Evolutionary conservation across 805 yeast species (phyloP).

Genomic region (Sugiyamaella chiloensis): DNA sequence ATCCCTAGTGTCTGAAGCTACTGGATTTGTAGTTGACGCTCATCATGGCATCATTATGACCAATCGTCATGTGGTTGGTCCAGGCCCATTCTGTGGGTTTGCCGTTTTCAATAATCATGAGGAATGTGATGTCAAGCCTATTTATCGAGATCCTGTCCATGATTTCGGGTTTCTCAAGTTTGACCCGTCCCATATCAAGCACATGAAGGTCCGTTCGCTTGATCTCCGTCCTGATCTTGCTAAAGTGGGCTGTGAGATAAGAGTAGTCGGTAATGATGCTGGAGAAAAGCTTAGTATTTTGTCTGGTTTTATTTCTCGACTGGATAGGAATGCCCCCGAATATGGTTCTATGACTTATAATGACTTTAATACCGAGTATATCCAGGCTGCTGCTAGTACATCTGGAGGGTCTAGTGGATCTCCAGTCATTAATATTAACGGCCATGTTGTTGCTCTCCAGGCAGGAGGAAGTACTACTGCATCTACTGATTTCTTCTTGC

Average conservation of each 20-base stretch:
- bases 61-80: conserved; percentile 92
- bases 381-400: conserved; percentile 94
- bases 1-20: conserved; percentile 77
- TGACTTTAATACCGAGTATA: conserved; percentile 91
- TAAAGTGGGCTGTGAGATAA: conserved; percentile 85
- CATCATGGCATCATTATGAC: conserved; percentile 79
- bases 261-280: conserved; percentile 95
- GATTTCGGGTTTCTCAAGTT: conserved; percentile 88
- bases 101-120: conserved; percentile 94
- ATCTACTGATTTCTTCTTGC: conserved; percentile 88
- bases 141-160: conserved; percentile 91
- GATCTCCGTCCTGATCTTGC: conserved; percentile 78
- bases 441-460: conserved; percentile 84
- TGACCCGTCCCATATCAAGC: conserved; percentile 66
- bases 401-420: conserved; percentile 96
- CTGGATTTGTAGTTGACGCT: conserved; percentile 91
- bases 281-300: conserved; percentile 89
- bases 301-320: conserved; percentile 76
- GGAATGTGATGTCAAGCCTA: conserved; percentile 80
- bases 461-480: conserved; percentile 94
- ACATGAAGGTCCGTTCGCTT: conserved; percentile 67
- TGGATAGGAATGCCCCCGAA: conserved; percentile 93
- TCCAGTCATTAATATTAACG: conserved; percentile 89
- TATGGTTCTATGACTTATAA: conserved; percentile 85
- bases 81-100: conserved; percentile 90